Base-by-base conservation (phyloP, 2,329 filamentous ascomycete genomes). In the Colletotrichum tabaci region DNA sequence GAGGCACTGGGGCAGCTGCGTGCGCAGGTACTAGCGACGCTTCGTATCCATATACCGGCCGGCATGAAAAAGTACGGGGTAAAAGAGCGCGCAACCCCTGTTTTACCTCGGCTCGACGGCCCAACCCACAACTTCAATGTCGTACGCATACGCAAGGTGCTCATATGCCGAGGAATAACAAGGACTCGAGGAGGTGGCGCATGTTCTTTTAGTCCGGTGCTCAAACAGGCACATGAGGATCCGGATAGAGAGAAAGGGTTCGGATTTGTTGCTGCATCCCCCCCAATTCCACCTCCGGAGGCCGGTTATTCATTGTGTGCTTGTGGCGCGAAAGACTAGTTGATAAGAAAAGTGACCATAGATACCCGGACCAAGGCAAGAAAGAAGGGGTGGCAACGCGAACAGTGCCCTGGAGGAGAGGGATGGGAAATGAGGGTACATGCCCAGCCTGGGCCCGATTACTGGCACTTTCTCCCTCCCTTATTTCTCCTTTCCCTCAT, bases 31-130 rank as follows among this genome's bases (percentile, higher is more conserved):
- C 30, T 35, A 40, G 18, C 46, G n/a, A 57, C 26, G 58, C 44
- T 46, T n/a, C n/a, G 15, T 16, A 46, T 26, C 26, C 60, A 21
- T 44, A 9, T 23, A 42, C 46, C 26, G 40, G 18, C 40, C 30
- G n/a, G 30, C 30, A 40, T 44, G 30, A 47, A 46, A 53, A 55
- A 55, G 47, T 62, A 62, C n/a, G 57, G 49, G 65, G 65, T 67
- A 62, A 52, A 65, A 21, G n/a, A 9, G 38, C 26, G 40, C 23
- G 57, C 16, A 18, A 15, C 23, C 63, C 52, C 40, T 57, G 50
- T 67, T 67, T 62, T 67, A 67, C 68, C 68, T 71, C 68, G 68
- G 68, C 57, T 47, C 55, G n/a, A 53, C 44, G 44, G 44, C 42
- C 47, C 21, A 18, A 46, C 13, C 61, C 53, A 57, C 53, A 35